Evolutionary conservation across 768 basidiomycete genomes (phyloP), one percentile per base, ranked within the genome.

Genomic region (Cystobasidiopsis lactophilus): DNA sequence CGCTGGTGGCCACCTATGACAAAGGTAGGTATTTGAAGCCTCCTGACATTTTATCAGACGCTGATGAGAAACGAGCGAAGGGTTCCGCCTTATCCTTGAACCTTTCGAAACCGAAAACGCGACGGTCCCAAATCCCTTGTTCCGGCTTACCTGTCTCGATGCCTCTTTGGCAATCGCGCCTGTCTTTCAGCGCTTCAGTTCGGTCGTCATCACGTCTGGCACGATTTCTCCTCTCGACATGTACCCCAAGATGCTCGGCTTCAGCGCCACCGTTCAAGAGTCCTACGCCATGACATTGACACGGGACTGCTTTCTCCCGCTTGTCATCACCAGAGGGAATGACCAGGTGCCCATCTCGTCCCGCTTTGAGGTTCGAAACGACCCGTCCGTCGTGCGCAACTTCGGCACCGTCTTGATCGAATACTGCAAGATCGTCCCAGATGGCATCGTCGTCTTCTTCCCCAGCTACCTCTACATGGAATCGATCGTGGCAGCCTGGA

Each of bases 401-500:
- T 98, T 96, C 63, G 93, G 93, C 23, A 93, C 82, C 63, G 93
- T 98, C 67, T 77, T 98, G 37, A 77, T 96, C 57, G 93, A 98
- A 66, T 96, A 93, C 71, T 85, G 84, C 70, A 89, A 89, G 65
- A 85, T 84, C 51, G 89, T 98, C 1, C 93, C 93, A 7, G 93
- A 98, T 67, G 93, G 93, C 13, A 83, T 98, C 56, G 93, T 96
- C 19, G 89, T 88, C 3, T 98, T 98, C 74, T 98, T 98, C 69
- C 93, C 93, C 19, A 86, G 84, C 68, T 98, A 98, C 69, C 77
- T 98, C 14, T 98, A 98, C 67, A 98, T 98, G 93, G 93, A 98
- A 67, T 88, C 85, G 23, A 98, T 98, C 54, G 93, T 96, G 11
- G 86, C 88, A 2, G 93, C 93, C n/a, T 98, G 93, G 93, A 95